A percentile compares a stretch with the other conserved stretches of the same genome.
These are phyloP conservation scores for Linnemannia schmuckeri DNA, from an alignment of 192 early-diverging fungal genomes.

Conservation along the genomic window DNA sequence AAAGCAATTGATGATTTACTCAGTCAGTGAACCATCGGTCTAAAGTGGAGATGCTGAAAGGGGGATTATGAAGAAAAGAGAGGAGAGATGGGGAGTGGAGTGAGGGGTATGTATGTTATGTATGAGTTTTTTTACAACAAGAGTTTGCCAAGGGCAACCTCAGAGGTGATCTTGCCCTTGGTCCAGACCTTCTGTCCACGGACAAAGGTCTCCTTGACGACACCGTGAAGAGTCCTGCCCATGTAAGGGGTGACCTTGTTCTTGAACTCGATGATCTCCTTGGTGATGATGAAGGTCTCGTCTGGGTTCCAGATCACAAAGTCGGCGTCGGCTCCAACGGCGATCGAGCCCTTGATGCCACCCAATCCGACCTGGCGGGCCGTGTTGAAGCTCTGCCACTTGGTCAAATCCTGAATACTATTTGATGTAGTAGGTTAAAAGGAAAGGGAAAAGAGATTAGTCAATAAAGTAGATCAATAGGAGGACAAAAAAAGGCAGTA, in stretches of 20 bases:
- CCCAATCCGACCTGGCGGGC: constrained; percentile 71
- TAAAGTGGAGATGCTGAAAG: neutral
- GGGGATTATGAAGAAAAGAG: constrained; percentile 1
- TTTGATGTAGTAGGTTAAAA: neutral
- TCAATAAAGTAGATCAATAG: neutral
- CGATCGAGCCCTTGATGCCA: constrained; percentile 77
- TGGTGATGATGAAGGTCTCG: constrained; percentile 66
- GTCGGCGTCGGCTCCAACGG: constrained; percentile 81
- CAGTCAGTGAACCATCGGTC: neutral
- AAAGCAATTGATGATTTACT: neutral
- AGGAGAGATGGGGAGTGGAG: neutral
- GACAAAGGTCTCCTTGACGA: constrained; percentile 79
- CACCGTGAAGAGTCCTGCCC: constrained; percentile 70
- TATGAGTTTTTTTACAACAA: constrained; percentile 17
- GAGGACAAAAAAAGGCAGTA: neutral
- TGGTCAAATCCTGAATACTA: constrained; percentile 67
- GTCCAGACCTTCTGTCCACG: constrained; percentile 67
- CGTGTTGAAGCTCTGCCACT: constrained; percentile 76
- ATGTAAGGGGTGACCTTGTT: constrained; percentile 86
- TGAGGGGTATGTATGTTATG: neutral
- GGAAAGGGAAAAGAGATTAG: neutral
- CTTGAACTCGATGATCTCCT: constrained; percentile 81
- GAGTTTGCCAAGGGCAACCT: constrained; percentile 44
- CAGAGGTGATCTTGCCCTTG: constrained; percentile 39
- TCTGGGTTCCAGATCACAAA: constrained; percentile 85